Evolutionary conservation across 2,329 filamentous ascomycete genomes (phyloP).

Genomic region (Colletotrichum navitas): DNA sequence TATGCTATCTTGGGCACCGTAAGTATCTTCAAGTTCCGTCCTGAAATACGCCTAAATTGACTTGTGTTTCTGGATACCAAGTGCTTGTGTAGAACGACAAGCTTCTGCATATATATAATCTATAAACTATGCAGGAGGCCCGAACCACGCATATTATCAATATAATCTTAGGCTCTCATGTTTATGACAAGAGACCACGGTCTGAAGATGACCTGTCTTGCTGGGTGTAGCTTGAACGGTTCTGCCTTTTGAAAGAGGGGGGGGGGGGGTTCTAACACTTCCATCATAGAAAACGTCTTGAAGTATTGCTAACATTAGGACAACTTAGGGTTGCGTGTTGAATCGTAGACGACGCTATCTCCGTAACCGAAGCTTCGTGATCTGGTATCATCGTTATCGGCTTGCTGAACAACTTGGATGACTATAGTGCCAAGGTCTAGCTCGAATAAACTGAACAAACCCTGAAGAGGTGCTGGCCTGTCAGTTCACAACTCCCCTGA

Average conservation of each 20-base stretch:
- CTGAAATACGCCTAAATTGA: neutral
- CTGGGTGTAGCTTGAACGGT: neutral
- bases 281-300: neutral
- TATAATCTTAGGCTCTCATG: neutral
- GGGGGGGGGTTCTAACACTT: neutral
- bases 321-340: neutral
- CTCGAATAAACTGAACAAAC: neutral
- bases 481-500: neutral
- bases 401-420: neutral
- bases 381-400: neutral
- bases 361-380: neutral
- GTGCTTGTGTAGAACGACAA: neutral
- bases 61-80: neutral
- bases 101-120: neutral
- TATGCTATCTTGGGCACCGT: no score
- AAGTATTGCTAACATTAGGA: neutral
- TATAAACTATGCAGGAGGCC: neutral
- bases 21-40: no score
- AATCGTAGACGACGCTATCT: neutral
- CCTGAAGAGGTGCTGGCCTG: neutral
- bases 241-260: rapidly evolving
- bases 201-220: neutral
- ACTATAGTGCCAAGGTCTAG: neutral
- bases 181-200: neutral
- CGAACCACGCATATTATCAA: neutral